Base-by-base conservation (phyloP, 2,329 filamentous ascomycete species). In the Trichoderma hamatum region DNA sequence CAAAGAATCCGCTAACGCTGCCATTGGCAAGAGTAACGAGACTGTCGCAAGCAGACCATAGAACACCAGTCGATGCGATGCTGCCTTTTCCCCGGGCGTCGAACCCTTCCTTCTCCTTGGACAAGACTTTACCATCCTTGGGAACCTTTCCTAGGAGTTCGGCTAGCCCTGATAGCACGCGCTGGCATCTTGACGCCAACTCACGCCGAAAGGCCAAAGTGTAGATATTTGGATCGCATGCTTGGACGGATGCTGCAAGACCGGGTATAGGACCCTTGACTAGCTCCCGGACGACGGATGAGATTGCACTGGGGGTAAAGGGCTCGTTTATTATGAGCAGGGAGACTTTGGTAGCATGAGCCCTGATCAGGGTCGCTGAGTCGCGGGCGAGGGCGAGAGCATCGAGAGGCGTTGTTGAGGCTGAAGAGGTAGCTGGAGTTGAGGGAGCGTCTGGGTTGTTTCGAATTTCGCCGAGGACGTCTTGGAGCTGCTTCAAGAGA, bases 311-410 rank as follows among this genome's bases (percentile, higher is more conserved):
- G 0, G 92, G 89, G 0, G 94, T 96, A 73, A 97, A 96, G 0
- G 95, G 94, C 21, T 92, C 87, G 75, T 92, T 97, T 75, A 96
- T 91, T 1, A 96, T 87, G 14, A 98, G 86, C 0, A 97, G 89
- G 0, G 92, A 95, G 30, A 97, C 85, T 72, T 97, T 97, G 6
- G 94, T 97, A 1, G 90, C 88, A 76, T 97, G 93, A 0, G 94
- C 92, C 77, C 88, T 90, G 70, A 97, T 88, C 5, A 96, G 84
- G 30, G 85, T 87, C 0, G 92, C 87, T 0, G 92, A 86, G 74
- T 94, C 90, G 74, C 87, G 86, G 39, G 94, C 88, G 69, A 95
- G 85, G 16, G 88, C 81, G 28, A 97, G 85, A 11, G 89, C 84
- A 72, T 91, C 80, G 76, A 88, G 72, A n/a, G 77, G 70, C 16